Base-by-base conservation (phyloP, 2,329 filamentous ascomycete genomes). In the Phaeomoniella chlamydospora region DNA sequence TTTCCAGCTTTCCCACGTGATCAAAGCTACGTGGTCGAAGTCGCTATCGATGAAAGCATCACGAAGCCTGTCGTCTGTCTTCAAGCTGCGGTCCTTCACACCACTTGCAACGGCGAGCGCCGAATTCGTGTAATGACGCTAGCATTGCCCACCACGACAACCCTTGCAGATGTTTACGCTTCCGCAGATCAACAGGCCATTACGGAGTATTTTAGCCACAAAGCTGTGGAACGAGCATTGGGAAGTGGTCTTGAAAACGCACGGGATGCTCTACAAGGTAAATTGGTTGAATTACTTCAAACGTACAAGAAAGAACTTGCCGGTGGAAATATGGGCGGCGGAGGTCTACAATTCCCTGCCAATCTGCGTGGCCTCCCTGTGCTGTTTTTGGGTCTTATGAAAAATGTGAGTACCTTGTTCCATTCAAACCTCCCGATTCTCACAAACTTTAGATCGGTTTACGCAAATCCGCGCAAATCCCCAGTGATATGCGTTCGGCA, bases 1-100 rank as follows among this genome's bases (percentile, higher is more conserved):
- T 98, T 98, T 70, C 90, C 90, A 2, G 87, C 90, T 0, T 96
- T 98, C 67, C 90, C 90, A 18, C 80, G 90, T 53, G 90, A 98
- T 51, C 90, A 98, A 58, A 86, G 83, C 43, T 96, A 96, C 54
- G 90, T 96, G 31, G 88, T 98, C 14, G 90, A 98, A 59, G 92
- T 98, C 37, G 87, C 90, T 11, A 96, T 98, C 45, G 90, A 98
- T 49, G 90, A 98, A 64, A 90, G 76, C 22, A 68, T 98, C 41
- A 83, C 79, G 33, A 94, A 93, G 66, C 85, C 84, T 31, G 80
- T 93, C 43, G 80, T 94, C 32, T 96, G 86, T 58, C 67, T 94
- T 63, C 87, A 98, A 61, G 80, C 87, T 11, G 90, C 90, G 35
- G 88, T 98, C 6, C 71, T 98, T 18, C 90, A 98, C 58, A 98